Evolutionary conservation across 164 flowering plant species (phyloP), one percentile per base, ranked within the genome.

Genomic region (Kalanchoe fedtschenkoi): DNA sequence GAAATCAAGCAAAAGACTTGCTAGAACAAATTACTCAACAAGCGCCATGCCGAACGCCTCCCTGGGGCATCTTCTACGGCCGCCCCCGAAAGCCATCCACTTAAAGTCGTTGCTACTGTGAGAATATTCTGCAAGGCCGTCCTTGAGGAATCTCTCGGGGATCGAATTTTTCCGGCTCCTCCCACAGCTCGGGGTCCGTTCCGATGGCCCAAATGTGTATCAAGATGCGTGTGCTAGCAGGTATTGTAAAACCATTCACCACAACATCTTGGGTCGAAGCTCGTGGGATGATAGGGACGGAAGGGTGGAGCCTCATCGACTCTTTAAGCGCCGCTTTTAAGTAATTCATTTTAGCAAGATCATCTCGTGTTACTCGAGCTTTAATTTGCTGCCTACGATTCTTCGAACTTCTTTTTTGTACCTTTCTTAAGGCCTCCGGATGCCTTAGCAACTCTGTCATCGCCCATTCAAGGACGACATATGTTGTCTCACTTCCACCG

Each of bases 11-110:
- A 76, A 46, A 6, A 76, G 64, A 6, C 65, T 68, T 0, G 79
- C 75, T 4, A 76, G 21, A 26, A 39, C 35, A 61, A 16, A 41
- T n/a, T n/a, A n/a, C 24, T 71, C 77, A 28, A 62, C 33, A 0
- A n/a, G 16, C 7, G 63, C 44, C 28, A 21, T 19, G 4, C 28
- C 76, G 32, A 77, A 61, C 6, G 60, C 0, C 13, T 69, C 60
- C 2, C 78, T 76, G 1, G 78, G 78, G 38, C 81, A 77, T 13
- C 72, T 62, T 65, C 81, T 72, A 38, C 78, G 65, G 26, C 81
- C 78, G 9, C 69, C 61, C 3, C 78, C 81, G 42, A 77, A 77
- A n/a, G 76, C 76, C 11, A 77, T 28, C 28, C 65, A 66, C 37
- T 72, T 70, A 34, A 74, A 77, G 35, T 69, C 28, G 11, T 53